phyloP scores from a whole-genome alignment of 1,139 yeast species.

The Pichia norvegensis region DNA sequence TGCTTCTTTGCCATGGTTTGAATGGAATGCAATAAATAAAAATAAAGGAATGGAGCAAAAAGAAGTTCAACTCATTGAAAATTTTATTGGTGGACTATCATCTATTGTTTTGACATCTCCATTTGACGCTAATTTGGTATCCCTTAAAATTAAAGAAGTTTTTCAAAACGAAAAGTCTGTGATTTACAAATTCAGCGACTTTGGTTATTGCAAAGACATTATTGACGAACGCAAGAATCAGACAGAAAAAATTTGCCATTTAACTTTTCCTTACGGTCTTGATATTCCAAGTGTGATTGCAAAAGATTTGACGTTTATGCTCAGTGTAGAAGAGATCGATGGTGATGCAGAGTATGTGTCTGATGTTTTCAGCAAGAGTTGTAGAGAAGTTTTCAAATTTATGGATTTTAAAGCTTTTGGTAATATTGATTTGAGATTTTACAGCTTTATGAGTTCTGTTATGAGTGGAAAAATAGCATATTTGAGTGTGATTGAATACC shows the following conservation, averaged over 20 bases:
- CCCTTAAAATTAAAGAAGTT: conserved; percentile 15
- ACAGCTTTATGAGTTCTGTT: conserved; percentile 4
- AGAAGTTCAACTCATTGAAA: background rate
- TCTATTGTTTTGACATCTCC: conserved; percentile 9
- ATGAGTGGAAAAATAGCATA: conserved; percentile 1
- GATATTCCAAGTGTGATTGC: conserved; percentile 41
- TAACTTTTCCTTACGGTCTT: conserved; percentile 28
- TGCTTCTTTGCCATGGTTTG: background rate
- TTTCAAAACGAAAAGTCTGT: conserved; percentile 4
- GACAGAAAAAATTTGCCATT: conserved; percentile 9
- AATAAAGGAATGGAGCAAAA: background rate
- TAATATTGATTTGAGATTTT: background rate
- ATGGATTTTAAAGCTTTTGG: conserved; percentile 3
- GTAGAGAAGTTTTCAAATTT: conserved; percentile 8
- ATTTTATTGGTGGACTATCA: conserved; percentile 5
- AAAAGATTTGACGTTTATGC: conserved; percentile 43
- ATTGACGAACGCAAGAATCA: conserved; percentile 9
- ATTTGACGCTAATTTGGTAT: conserved; percentile 27
- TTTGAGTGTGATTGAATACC: conserved; percentile 8
- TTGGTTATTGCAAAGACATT: conserved; percentile 41
- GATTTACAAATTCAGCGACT: conserved; percentile 36
- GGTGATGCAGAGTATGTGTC: conserved; percentile 35
- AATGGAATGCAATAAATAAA: conserved; percentile 1
- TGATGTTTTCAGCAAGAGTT: conserved; percentile 31
- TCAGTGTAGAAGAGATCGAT: conserved; percentile 36